Base-by-base conservation (phyloP, 225 moss, liverwort and hornwort species). In the Thuidium tamariscinum region DNA sequence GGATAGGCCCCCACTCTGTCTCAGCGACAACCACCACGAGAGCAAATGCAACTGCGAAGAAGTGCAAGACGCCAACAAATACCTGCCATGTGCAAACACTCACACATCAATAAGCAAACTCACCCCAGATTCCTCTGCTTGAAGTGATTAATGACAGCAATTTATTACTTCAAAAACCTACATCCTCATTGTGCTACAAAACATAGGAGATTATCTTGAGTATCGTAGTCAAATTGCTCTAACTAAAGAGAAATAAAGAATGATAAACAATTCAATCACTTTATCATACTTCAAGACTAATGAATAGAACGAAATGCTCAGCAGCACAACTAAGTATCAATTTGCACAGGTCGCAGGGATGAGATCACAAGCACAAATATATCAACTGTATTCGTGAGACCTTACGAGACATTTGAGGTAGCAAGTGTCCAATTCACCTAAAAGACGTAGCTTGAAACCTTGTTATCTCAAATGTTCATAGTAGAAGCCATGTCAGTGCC, bases 1-100 rank as follows among this genome's bases (percentile, higher is more conserved):
- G 91, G 65, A 98, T 85, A 52, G 95, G 95, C 15, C 91, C 91
- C 98, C 98, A 98, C 86, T 98, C 98, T 65, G 98, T 98, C 92
- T 98, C 98, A 57, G 98, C 94, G 46, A 98, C 80, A 39, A 95
- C 93, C 69, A 95, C 90, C 71, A 96, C 91, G 42, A 86, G 86
- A 86, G 98, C 96, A 52, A 98, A 91, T 27, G 93, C 81, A 49
- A 96, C 91, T 39, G 93, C 94, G 73, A 96, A 98, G 36, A 89
- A 78, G 46, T 95, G 95, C 77, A 98, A 85, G 79, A 98, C 80
- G 61, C 94, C 95, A 48, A 96, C 89, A 73, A 96, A 98, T 32
- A 94, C 71, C 97, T 98, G 94, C 78, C 82, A 90, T 52, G 77
- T 66, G 63, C 74, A 80, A 83, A 75, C 81, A 67, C 27, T 70